These are phyloP conservation scores for Podaxis sp. DNA, from an alignment of 768 basidiomycete species.

Conservation along the genomic window DNA sequence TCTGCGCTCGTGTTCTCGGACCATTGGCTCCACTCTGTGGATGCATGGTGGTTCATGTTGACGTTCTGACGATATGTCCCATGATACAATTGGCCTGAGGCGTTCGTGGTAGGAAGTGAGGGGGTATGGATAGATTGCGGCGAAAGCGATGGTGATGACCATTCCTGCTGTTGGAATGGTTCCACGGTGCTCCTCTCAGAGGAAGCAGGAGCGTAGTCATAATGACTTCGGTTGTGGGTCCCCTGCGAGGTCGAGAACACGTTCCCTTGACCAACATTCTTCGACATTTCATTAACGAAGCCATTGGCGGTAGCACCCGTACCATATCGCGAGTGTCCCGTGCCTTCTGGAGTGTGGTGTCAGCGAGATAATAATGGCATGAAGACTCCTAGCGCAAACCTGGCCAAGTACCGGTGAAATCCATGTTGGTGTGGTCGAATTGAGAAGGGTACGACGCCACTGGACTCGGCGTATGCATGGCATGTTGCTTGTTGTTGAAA, in stretches of 20 bases:
- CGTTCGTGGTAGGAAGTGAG: background rate
- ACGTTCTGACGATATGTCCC: background rate
- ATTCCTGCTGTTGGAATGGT: constrained; percentile 2
- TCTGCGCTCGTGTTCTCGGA: background rate
- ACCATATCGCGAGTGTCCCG: constrained; percentile 1
- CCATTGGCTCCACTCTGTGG: constrained; percentile 8
- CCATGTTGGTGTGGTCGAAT: constrained; percentile 2
- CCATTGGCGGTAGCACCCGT: background rate
- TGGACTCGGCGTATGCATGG: constrained; percentile 5
- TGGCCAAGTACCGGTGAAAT: background rate
- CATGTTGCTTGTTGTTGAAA: constrained; percentile 7
- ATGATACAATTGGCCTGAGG: background rate
- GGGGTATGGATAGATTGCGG: constrained; percentile 4
- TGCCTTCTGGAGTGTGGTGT: background rate
- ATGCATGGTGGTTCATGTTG: background rate
- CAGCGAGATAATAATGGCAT: background rate
- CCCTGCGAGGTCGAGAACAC: constrained; percentile 6
- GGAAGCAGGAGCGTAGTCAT: constrained; percentile 6
- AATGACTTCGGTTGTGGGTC: background rate
- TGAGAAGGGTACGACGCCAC: constrained; percentile 7
- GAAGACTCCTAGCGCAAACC: background rate
- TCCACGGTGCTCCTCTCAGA: constrained; percentile 7
- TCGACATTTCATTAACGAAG: constrained; percentile 5
- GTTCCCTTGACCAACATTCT: background rate
- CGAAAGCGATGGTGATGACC: constrained; percentile 6